Conservation (phyloP, 371 early-diverging fungal genomes). For the Mycotypha africana region DNA sequence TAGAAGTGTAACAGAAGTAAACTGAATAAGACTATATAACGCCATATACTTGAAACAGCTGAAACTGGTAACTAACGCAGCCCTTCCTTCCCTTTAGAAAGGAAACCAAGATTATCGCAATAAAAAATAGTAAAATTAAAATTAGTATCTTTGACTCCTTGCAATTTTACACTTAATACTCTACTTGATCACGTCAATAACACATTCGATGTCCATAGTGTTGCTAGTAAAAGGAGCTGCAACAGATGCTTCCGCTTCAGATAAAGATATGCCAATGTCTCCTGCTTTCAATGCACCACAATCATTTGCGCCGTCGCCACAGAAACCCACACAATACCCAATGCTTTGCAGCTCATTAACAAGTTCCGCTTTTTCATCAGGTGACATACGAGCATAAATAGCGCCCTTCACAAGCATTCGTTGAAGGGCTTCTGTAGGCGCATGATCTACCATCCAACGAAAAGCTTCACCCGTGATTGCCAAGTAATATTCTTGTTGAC, state of each 20-base stretch:
- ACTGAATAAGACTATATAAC: conserved; percentile 87
- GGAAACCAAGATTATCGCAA: background rate
- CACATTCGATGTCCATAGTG: conserved; percentile 86
- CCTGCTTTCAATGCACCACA: conserved; percentile 98
- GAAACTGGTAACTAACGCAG: conserved; percentile 96
- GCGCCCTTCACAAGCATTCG: conserved; percentile 87
- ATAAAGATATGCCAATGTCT: conserved; percentile 96
- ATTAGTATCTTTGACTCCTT: background rate
- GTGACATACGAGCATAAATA: conserved; percentile 98
- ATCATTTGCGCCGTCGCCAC: conserved; percentile 99
- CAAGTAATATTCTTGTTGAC: conserved; percentile 53
- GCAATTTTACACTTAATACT: too few species aligned
- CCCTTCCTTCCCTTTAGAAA: conserved; percentile 85
- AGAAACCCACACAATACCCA: conserved; percentile 92
- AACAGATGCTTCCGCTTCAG: conserved; percentile 96
- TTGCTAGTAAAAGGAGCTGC: conserved; percentile 97
- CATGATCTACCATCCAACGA: conserved; percentile 88
- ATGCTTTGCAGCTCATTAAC: conserved; percentile 85
- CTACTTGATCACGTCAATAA: conserved; percentile 83
- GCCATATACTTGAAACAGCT: conserved; percentile 98
- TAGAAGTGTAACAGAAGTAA: conserved; percentile 83
- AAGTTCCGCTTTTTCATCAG: conserved; percentile 96
- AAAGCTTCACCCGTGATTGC: conserved; percentile 96
- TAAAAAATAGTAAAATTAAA: background rate
- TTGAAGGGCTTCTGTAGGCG: conserved; percentile 57